Base-by-base conservation (phyloP, 306 rosid genomes). In the Pueraria montana region DNA sequence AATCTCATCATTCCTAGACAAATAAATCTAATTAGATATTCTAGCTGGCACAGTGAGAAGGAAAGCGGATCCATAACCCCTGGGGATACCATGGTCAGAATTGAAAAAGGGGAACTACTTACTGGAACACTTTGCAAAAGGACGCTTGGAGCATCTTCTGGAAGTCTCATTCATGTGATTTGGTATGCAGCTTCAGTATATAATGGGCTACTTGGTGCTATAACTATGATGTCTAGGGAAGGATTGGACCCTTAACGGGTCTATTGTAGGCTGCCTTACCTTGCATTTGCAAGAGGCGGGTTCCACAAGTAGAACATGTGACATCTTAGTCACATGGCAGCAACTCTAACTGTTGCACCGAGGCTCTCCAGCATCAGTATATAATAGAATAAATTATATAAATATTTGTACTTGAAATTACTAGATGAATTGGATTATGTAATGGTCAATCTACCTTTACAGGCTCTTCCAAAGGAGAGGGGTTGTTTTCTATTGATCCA, bases 91-190 rank as follows among this genome's bases (percentile, higher is more conserved):
- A 53, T 89, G 58, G 98, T 95, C 59, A 89, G 99, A 89, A 95
- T 95, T 87, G 99, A 95, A 49, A 95, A 92, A 74, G 99, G 99
- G 80, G 99, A 95, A 70, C 85, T 95, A 36, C 94, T 95, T 30
- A 75, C 94, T 74, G 99, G 99, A 75, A 93, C 98, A 72, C 96
- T 95, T 27, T 95, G 99, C 92, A 93, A 93, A 86, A 95, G 89
- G 91, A 78, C 99, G 0, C 94, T 95, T 52, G 99, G 99, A 86
- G 86, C 99, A 42, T 92, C 96, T 72, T 65, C 90, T 1, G 99
- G 99, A 83, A 95, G 99, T 95, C 99, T 95, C 59, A 91, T 95
- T 84, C 99, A 95, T 75, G 98, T 95, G 63, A 89, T 95, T 77
- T 95, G 99, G 99, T 93, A 92, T 68, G 88, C 70, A 32, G 1